Evolutionary conservation across 2,329 filamentous ascomycete genomes (phyloP).

Genomic region (Fusarium vanettenii): DNA sequence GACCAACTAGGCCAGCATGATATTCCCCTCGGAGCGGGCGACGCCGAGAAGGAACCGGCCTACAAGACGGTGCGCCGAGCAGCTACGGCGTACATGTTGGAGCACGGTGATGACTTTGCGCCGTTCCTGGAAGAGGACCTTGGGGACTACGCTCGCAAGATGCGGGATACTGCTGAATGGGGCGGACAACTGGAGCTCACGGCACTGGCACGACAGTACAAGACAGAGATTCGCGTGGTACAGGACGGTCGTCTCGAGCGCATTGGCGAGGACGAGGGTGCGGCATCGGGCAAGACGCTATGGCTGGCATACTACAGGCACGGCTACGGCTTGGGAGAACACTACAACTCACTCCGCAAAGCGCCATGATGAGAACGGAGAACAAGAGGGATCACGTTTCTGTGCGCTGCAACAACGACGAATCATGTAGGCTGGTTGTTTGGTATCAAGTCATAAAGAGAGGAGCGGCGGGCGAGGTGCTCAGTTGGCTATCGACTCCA

Average conservation of each 20-base stretch:
- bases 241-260: slow-evolving; percentile 86
- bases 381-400: slow-evolving; percentile 34
- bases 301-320: slow-evolving; percentile 98
- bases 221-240: slow-evolving; percentile 83
- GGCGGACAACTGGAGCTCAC: slow-evolving; percentile 91
- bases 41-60: slow-evolving; percentile 43
- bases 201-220: slow-evolving; percentile 85
- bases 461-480: slow-evolving; percentile 6
- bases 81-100: slow-evolving; percentile 81
- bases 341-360: slow-evolving; percentile 89
- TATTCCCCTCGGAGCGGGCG: slow-evolving; percentile 53
- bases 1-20: slow-evolving; percentile 76
- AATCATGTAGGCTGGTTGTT: slow-evolving; percentile 38
- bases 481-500: slow-evolving; percentile 55
- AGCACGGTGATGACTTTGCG: slow-evolving; percentile 82
- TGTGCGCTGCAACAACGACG: slow-evolving; percentile 30
- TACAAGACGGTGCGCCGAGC: slow-evolving; percentile 77
- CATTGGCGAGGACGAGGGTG: slow-evolving; percentile 65
- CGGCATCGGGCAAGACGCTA: slow-evolving; percentile 65
- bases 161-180: slow-evolving; percentile 93
- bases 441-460: slow-evolving; percentile 40
- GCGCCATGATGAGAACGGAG: slow-evolving; percentile 38
- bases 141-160: slow-evolving; percentile 77
- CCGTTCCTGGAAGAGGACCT: slow-evolving; percentile 89
- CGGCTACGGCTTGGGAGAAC: slow-evolving; percentile 93